Evolutionary conservation across 208 protist species (phyloP).

Genomic region (Leishmania martiniquensis): DNA sequence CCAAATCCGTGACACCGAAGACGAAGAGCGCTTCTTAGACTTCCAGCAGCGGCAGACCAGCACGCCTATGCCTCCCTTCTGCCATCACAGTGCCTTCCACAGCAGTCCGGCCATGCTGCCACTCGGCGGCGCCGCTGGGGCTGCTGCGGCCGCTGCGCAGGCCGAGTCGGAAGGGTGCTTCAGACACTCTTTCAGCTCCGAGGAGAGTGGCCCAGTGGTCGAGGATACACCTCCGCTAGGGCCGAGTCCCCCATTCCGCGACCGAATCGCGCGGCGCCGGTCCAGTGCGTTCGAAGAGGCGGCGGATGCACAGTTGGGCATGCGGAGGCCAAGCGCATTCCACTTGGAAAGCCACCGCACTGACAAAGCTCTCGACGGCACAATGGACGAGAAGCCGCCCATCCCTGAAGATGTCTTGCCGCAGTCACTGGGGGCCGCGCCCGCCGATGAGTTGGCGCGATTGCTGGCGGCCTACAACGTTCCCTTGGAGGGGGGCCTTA

Average conservation of each 20-base stretch:
- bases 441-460: background rate
- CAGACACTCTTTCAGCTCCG: constrained; percentile 23
- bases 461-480: constrained; percentile 11
- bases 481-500: background rate
- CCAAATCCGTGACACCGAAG: background rate
- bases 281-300: constrained; percentile 9
- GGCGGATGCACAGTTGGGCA: background rate
- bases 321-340: constrained; percentile 20
- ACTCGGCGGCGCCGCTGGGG: background rate
- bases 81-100: constrained; percentile 17
- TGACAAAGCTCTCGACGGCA: background rate
- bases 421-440: background rate
- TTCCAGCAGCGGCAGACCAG: constrained; percentile 4
- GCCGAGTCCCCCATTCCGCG: constrained; percentile 10
- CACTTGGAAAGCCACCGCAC: constrained; percentile 10
- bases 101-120: constrained; percentile 5
- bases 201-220: constrained; percentile 31
- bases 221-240: constrained; percentile 33
- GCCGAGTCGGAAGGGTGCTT: background rate
- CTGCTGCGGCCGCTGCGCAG: background rate
- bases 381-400: constrained; percentile 4
- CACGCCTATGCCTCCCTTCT: constrained; percentile 9
- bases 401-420: constrained; percentile 13
- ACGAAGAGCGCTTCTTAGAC: background rate
- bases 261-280: constrained; percentile 21